Conservation (phyloP, 2,329 filamentous ascomycete genomes). For the Stemphylium vesicarium region DNA sequence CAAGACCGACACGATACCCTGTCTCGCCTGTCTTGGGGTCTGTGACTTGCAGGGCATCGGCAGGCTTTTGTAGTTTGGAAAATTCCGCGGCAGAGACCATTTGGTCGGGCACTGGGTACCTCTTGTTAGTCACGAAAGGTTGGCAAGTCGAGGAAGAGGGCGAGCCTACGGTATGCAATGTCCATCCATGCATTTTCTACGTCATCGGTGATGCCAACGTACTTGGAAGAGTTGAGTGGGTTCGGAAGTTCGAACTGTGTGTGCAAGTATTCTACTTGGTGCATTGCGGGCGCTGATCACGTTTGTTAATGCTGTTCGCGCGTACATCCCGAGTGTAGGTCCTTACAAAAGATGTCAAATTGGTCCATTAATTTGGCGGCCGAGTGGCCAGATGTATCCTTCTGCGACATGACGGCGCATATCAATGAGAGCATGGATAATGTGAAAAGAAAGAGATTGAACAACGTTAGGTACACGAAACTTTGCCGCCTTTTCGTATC, state of each 20-base stretch:
- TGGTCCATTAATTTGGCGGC: conserved; percentile 42
- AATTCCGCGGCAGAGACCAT: conserved; percentile 64
- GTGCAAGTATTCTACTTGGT: conserved; percentile 37
- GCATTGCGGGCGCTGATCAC: conserved; percentile 34
- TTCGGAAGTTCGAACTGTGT: conserved; percentile 36
- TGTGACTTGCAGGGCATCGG: conserved; percentile 61
- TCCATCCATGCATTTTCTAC: conserved; percentile 66
- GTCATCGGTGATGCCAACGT: conserved; percentile 62
- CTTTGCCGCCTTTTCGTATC: conserved; percentile 28
- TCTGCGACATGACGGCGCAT: conserved; percentile 42
- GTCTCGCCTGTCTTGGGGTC: conserved; percentile 63
- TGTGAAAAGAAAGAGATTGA: conserved; percentile 44
- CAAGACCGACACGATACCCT: conserved; percentile 65
- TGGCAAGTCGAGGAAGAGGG: background rate
- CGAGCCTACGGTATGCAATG: conserved; percentile 54
- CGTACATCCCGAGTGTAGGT: no score
- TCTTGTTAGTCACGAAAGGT: conserved; percentile 1
- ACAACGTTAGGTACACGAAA: conserved; percentile 38
- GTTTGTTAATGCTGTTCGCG: background rate
- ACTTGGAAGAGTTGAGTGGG: conserved; percentile 48
- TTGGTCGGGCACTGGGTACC: conserved; percentile 61
- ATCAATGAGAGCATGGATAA: conserved; percentile 39
- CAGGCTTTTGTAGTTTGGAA: conserved; percentile 59
- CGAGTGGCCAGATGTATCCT: conserved; percentile 28
- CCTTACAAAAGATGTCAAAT: conserved; percentile 39